Base-by-base conservation (phyloP, 345 rosid species). In the Bruguiera parviflora region DNA sequence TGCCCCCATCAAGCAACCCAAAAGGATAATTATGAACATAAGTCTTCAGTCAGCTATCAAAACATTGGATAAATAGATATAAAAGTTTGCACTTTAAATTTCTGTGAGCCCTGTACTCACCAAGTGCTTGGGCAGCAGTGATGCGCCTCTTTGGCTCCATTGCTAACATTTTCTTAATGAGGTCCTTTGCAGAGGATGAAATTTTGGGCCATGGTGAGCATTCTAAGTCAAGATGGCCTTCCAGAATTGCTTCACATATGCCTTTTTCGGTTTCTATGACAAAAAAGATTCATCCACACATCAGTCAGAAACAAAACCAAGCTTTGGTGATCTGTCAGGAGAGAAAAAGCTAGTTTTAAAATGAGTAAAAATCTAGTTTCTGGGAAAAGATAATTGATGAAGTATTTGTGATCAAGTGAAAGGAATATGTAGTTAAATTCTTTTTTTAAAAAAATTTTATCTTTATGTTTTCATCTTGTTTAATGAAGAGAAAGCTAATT, bases 41-140 rank as follows among this genome's bases (percentile, higher is more conserved):
- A 43, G 49, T 43, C 18, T 13, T 43, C 49, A 43, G 18, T 43
- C 49, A 43, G 49, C 49, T 15, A 2, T 43, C 49, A 43, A 43
- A 43, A 43, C 49, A 13, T 43, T 24, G 25, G 13, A 16, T 43
- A 13, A 37, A 21, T 53, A 6, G 11, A 37, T 25, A 11, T 6
- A 28, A 27, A 19, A 43, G n/a, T 21, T 0, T 6, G 20, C n/a
- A 6, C 3, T 57, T 20, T n/a, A 58, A 43, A 20, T 10, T 53
- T 19, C 11, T 11, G 8, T 4, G 29, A 21, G 37, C 22, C 18
- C 20, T 52, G 35, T 5, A 53, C 61, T 15, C 63, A 72, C 80
- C 76, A 18, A 77, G 73, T 9, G 76, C 80, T 29, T 72, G 62
- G 10, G 73, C 64, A 63, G 80, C 76, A 52, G 80, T 77, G 27